Percentiles rank a stretch among this genome's conserved stretches.
Evolutionary conservation across 2,329 filamentous ascomycete species (phyloP).

Genomic region (Colletotrichum graminicola): DNA sequence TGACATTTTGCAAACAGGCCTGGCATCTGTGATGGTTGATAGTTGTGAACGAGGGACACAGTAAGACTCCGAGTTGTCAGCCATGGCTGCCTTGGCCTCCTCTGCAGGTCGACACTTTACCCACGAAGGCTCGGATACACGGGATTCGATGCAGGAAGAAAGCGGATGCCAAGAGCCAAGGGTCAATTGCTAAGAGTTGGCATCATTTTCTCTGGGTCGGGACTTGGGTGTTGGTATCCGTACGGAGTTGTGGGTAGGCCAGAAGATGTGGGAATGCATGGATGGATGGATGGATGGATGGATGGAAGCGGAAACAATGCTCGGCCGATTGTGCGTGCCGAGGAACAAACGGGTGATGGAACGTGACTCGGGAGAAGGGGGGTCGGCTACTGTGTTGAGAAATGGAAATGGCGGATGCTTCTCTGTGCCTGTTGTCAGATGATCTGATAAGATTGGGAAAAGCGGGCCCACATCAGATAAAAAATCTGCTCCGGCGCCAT

Average conservation of each 20-base stretch:
- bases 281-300: neutral
- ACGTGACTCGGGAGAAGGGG: neutral
- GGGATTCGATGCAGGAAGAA: neutral
- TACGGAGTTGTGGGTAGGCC: no score
- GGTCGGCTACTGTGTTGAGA: no score
- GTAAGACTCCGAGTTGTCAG: neutral
- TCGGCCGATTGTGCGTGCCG: neutral
- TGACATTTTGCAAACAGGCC: neutral
- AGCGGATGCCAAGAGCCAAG: neutral
- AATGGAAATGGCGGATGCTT: constrained; percentile 5
- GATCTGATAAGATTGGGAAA: constrained; percentile 43
- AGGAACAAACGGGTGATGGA: no score
- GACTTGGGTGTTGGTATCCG: neutral
- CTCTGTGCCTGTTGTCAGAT: constrained; percentile 12
- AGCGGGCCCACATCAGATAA: constrained; percentile 35
- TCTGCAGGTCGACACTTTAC: neutral
- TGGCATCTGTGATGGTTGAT: neutral
- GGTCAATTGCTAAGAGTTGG: neutral
- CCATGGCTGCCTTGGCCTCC: neutral
- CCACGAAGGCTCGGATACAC: neutral
- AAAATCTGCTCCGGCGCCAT: constrained; percentile 28
- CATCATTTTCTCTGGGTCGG: neutral
- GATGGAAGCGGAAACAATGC: neutral
- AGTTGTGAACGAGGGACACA: neutral
- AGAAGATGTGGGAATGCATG: neutral